These are phyloP conservation scores for Tephrocybe sp. DNA, from an alignment of 768 basidiomycete genomes.

Conservation along the genomic window DNA sequence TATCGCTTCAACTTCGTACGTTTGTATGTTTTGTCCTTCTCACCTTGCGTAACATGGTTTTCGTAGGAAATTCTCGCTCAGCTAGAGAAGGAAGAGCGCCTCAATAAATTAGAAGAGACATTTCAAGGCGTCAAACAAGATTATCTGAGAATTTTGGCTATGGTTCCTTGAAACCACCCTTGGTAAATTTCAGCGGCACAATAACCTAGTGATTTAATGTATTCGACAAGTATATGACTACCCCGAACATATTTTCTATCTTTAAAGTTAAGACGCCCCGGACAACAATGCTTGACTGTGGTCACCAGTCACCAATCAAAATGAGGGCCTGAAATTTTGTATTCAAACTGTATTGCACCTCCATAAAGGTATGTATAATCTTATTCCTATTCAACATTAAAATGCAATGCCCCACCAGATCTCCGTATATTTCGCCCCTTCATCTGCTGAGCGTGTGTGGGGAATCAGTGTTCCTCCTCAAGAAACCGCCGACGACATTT, in stretches of 20 bases:
- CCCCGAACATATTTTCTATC: conserved; percentile 7
- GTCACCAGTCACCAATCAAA: no score
- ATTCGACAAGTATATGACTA: not conserved
- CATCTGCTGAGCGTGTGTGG: conserved; percentile 14
- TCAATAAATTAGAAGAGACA: conserved; percentile 90
- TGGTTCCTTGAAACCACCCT: conserved; percentile 32
- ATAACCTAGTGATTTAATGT: not conserved
- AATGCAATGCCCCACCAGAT: no score
- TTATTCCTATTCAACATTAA: no score
- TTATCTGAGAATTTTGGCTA: conserved; percentile 75
- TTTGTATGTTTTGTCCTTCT: conserved; percentile 12
- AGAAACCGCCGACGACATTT: conserved; percentile 77
- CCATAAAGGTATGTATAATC: not conserved
- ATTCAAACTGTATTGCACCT: not conserved
- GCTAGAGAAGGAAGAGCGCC: conserved; percentile 81
- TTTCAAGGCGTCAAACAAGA: conserved; percentile 84
- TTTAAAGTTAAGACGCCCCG: no score
- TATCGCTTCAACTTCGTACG: conserved; percentile 94
- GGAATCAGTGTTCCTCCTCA: conserved; percentile 48
- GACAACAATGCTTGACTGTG: no score
- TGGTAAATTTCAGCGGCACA: not conserved
- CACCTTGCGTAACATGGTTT: not conserved
- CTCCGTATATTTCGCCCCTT: not conserved
- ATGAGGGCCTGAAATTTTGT: no score
- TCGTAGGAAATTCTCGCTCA: conserved; percentile 82